A percentile compares a stretch with the other conserved stretches of the same genome.
Evolutionary conservation across 306 rosid species (phyloP).

Genomic region (Mimosa bimucronata): DNA sequence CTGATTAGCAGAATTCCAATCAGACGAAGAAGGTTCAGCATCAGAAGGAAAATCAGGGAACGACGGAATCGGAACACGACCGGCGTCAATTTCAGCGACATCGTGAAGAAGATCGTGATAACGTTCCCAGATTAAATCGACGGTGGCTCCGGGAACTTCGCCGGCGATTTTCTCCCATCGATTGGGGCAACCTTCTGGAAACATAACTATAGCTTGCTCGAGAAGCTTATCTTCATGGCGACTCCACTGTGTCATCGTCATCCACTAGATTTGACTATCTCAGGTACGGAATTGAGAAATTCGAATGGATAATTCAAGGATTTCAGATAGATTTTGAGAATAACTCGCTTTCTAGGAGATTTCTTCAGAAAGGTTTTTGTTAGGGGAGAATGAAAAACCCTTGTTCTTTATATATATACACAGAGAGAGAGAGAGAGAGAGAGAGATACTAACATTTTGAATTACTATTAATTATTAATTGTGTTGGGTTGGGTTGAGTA

Average conservation of each 20-base stretch:
- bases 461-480: not conserved
- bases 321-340: too few relatives aligned
- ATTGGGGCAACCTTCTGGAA: conserved; percentile 61
- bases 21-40: conserved; percentile 8
- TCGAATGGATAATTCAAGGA: conserved; percentile 2
- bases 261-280: conserved; percentile 32
- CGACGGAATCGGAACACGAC: conserved; percentile 67
- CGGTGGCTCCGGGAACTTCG: conserved; percentile 62
- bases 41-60: conserved; percentile 48
- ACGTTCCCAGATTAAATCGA: conserved; percentile 59
- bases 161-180: conserved; percentile 79
- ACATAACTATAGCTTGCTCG: conserved; percentile 67
- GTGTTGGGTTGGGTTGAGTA: conserved; percentile 21
- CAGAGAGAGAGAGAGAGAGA: not conserved
- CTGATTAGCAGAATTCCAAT: conserved; percentile 68
- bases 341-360: conserved; percentile 50
- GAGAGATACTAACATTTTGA: too few relatives aligned
- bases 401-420: conserved; percentile 17
- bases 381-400: too few relatives aligned
- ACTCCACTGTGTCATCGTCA: conserved; percentile 58
- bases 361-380: too few relatives aligned
- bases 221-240: conserved; percentile 72
- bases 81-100: conserved; percentile 72
- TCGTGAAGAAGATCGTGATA: conserved; percentile 73
- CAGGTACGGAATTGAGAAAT: conserved; percentile 14